Base-by-base conservation (phyloP, 2,329 filamentous ascomycete genomes). In the Emergomyces orientalis region DNA sequence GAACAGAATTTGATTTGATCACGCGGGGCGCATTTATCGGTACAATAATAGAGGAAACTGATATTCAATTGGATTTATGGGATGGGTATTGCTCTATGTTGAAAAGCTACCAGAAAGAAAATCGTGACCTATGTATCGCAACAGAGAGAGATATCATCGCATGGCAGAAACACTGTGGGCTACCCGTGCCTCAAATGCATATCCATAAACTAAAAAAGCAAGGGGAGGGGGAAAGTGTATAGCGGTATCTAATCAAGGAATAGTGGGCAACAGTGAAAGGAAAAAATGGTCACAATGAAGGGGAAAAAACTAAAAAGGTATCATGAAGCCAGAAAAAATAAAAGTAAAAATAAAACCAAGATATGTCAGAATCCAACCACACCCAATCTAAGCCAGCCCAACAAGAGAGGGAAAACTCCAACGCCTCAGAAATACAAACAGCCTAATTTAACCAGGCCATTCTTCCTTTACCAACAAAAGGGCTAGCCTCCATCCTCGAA, bases 41-140 rank as follows among this genome's bases (percentile, higher is more conserved):
- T 51, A 51, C 22, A 51, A 25, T 14, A 11, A 27, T 51, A 22
- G n/a, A 25, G 22, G 3, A 25, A 49, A 8, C 5, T 5, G n/a
- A 49, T 49, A 25, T 51, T 25, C 47, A 27, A 22, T 25, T 51
- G n/a, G 25, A 51, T 27, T 27, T n/a, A 9, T 47, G 58, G 49
- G 37, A 47, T 19, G 58, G 59, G 19, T 62, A 62, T 58, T 61
- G 61, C 34, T 55, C 45, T 56, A 34, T 43, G 47, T 49, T 39
- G 54, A n/a, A 56, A 56, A 56, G n/a, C 25, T 14, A 56, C 30
- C 4, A 22, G 7, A 7, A n/a, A 37, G 37, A 34, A 39, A 14
- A 22, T 27, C 54, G 37, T 56, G 14, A 39, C 37, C 14, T 34
- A 19, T 56, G 30, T 25, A 34, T n/a, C 54, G 13, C 51, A n/a